Percentiles rank a stretch among this genome's conserved stretches.
phyloP scores from a whole-genome alignment of 2,329 filamentous ascomycete genomes.

The Zasmidium cellare region DNA sequence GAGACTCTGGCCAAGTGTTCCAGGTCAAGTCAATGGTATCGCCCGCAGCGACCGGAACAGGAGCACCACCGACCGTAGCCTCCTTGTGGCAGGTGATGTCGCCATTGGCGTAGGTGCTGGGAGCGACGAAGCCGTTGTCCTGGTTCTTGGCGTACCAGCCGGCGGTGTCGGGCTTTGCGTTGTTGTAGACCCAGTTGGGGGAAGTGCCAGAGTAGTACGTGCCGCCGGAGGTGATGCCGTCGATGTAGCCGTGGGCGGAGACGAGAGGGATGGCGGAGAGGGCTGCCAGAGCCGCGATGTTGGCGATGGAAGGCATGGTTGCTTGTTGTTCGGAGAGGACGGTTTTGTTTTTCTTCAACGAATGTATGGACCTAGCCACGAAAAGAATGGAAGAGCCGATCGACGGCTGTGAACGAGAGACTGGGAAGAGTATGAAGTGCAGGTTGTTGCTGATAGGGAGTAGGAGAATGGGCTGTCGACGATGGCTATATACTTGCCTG shows the following conservation, averaged over 20 bases:
- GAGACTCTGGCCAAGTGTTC: constrained; percentile 35
- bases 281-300: constrained; percentile 14
- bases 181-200: constrained; percentile 50
- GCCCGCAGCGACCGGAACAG: constrained; percentile 59
- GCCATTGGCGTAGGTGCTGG: constrained; percentile 18
- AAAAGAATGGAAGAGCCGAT: constrained; percentile 14
- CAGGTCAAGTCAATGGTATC: constrained; percentile 54
- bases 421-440: constrained; percentile 2
- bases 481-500: constrained; percentile 6
- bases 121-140: constrained; percentile 41
- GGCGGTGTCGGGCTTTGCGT: constrained; percentile 55
- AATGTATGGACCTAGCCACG: constrained; percentile 14
- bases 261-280: constrained; percentile 33
- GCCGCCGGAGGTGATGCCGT: constrained; percentile 48
- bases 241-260: constrained; percentile 47
- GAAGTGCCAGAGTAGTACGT: constrained; percentile 46
- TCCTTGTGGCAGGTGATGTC: constrained; percentile 51
- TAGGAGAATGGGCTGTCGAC: neutral
- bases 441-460: constrained; percentile 1
- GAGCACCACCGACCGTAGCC: constrained; percentile 51
- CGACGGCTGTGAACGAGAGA: constrained; percentile 9
- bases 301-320: constrained; percentile 21
- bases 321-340: neutral
- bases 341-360: constrained; percentile 7
- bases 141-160: constrained; percentile 36